These are phyloP conservation scores for Pelargonium exstipulatum DNA, from an alignment of 441 rosid genomes.

Conservation along the genomic window DNA sequence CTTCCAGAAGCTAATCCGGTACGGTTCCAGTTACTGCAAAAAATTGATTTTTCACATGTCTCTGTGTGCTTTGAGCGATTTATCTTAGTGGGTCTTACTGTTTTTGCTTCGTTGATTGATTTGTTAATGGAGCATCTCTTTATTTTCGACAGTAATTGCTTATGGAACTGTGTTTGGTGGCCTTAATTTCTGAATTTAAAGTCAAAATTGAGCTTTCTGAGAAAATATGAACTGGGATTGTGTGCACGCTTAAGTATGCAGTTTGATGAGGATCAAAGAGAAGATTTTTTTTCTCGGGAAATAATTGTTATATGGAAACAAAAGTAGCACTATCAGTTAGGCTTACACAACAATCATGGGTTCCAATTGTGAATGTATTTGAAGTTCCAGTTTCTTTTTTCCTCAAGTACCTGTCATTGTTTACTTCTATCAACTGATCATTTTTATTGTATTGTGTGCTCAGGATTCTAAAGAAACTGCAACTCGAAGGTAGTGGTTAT, in stretches of 20 bases:
- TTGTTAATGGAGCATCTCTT: too few relatives aligned
- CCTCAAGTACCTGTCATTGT: not conserved
- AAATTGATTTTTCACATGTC: not conserved
- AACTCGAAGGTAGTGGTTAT: constrained; percentile 25
- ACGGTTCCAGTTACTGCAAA: not conserved
- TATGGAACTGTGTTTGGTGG: constrained; percentile 4
- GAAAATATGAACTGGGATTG: not conserved
- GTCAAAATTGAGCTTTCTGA: not conserved
- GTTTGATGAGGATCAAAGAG: not conserved
- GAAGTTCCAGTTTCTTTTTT: not conserved
- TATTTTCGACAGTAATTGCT: too few relatives aligned
- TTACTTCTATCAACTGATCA: constrained; percentile 3
- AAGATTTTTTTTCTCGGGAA: not conserved
- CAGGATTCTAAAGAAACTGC: constrained; percentile 28
- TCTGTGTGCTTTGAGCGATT: not conserved
- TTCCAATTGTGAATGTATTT: not conserved
- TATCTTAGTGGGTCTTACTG: constrained; percentile 2
- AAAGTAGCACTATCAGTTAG: not conserved
- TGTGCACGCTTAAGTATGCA: not conserved
- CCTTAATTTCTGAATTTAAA: not conserved
- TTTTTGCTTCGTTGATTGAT: not conserved
- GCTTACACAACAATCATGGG: not conserved
- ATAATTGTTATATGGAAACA: not conserved
- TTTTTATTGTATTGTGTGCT: not conserved
- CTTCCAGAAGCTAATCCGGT: not conserved